These are phyloP conservation scores for Cicer judaicum DNA, from an alignment of 306 rosid species.

Conservation along the genomic window DNA sequence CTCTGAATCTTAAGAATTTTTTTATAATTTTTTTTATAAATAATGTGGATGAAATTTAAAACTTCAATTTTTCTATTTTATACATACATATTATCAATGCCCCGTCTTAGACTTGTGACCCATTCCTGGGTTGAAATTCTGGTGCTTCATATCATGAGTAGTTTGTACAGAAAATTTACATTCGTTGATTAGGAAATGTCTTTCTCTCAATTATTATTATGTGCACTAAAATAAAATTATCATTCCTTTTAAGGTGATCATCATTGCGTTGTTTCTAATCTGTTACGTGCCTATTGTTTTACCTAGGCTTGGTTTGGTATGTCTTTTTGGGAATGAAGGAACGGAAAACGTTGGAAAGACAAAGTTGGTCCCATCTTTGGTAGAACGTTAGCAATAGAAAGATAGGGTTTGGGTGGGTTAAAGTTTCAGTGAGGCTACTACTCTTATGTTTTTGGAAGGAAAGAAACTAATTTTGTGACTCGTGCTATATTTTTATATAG, in stretches of 20 bases:
- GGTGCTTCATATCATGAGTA: slow-evolving; percentile 16
- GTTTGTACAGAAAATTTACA: slow-evolving; percentile 2
- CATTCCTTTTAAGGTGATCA: not conserved
- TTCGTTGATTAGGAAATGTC: slow-evolving; percentile 4
- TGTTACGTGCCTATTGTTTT: slow-evolving; percentile 8
- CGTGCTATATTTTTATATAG: not conserved
- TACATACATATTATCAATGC: too few relatives aligned
- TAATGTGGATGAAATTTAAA: too few relatives aligned
- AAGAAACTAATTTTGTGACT: not conserved
- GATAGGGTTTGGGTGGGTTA: not conserved
- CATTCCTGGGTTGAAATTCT: not conserved
- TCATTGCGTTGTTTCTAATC: not conserved
- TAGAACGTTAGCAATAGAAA: not conserved
- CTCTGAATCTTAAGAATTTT: too few relatives aligned
- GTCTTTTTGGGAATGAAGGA: slow-evolving; percentile 17
- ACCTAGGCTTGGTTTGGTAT: not conserved
- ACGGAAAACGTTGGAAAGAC: not conserved
- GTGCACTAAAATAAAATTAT: not conserved
- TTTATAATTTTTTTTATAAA: too few relatives aligned
- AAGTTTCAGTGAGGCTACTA: not conserved
- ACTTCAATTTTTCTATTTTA: too few relatives aligned
- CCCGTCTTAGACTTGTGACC: not conserved
- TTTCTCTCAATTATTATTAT: slow-evolving; percentile 2
- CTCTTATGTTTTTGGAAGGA: slow-evolving; percentile 1
- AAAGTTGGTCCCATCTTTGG: slow-evolving; percentile 14